Evolutionary conservation across 2,329 filamentous ascomycete genomes (phyloP), one percentile per base, ranked within the genome.

Genomic region (Phaeosphaeriaceae sp.): DNA sequence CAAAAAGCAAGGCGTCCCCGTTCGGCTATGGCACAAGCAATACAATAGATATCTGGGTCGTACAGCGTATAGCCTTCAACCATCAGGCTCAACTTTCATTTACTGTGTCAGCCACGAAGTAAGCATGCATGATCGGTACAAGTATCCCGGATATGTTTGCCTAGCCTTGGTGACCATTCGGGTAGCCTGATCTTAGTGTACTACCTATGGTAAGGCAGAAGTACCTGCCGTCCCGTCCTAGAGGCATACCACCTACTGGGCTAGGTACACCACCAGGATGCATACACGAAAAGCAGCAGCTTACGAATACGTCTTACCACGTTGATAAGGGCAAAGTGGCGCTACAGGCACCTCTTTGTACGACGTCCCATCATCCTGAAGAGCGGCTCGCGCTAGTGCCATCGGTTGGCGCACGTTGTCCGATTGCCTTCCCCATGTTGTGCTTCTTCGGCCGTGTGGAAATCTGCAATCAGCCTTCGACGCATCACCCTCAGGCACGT

Each of bases 391-490:
- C 28, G 42, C 33, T 20, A 44, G 34, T 50, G 41, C 46, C 34
- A 36, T 35, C 18, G 29, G 32, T 43, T 46, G 47, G 43, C 41
- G 59, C 46, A 50, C 33, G 9, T 47, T 50, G 45, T 42, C 34
- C 48, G 33, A 34, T 40, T 42, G 38, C 36, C 38, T 46, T 50
- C 45, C 43, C 54, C 48, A 42, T 53, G 35, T 45, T 38, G 53
- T 53, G 33, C 48, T 48, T 47, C 7, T 26, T 7, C 23, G 6
- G 30, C 54, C 41, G 56, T 60, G 40, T 61, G 52, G 55, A 55
- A 61, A 50, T 41, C 57, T 61, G 56, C 58, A 58, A 37, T 40
- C 33, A 49, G 47, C 38, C 54, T 61, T 61, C 58, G 54, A 60
- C 56, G 51, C 54, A 56, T 54, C 52, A 46, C 46, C 35, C 42